phyloP scores from a whole-genome alignment of 192 early-diverging fungal genomes.

The Podila verticillata region DNA sequence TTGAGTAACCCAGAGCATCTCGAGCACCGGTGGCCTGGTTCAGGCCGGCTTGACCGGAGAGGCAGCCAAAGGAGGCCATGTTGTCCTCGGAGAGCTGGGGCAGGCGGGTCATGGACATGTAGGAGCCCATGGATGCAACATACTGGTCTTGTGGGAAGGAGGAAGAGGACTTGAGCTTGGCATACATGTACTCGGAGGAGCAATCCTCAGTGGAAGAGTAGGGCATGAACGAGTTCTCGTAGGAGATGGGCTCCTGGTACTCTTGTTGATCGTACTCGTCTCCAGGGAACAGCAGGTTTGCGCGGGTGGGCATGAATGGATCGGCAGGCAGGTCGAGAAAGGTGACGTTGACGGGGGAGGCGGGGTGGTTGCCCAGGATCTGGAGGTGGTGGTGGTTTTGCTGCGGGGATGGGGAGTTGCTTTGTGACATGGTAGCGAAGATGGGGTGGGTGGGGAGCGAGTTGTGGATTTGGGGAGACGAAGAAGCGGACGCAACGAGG shows the following conservation, averaged over 20 bases:
- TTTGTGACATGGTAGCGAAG: conserved; percentile 7
- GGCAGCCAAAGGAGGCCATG: conserved; percentile 12
- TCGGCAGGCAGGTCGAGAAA: conserved; percentile 43
- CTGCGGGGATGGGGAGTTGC: neutral
- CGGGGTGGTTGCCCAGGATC: conserved; percentile 46
- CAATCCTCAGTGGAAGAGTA: conserved; percentile 25
- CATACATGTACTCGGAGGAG: conserved; percentile 9
- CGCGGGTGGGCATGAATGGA: conserved; percentile 40
- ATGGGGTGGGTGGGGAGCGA: conserved; percentile 3
- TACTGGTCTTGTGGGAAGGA: neutral
- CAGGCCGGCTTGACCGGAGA: conserved; percentile 15
- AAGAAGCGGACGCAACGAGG: neutral
- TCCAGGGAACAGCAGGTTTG: conserved; percentile 37
- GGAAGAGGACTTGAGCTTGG: neutral
- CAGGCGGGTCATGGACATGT: conserved; percentile 23
- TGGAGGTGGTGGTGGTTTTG: conserved; percentile 41
- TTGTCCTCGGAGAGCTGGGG: conserved; percentile 37
- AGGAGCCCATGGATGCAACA: neutral
- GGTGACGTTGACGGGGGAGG: conserved; percentile 26
- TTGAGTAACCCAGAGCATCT: conserved; percentile 27
- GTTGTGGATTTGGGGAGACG: neutral
- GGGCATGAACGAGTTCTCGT: conserved; percentile 18
- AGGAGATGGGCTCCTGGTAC: conserved; percentile 31
- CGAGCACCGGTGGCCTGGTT: conserved; percentile 36
- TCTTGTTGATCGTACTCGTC: conserved; percentile 42